Percentiles rank a stretch among this genome's conserved stretches.
Conservation (phyloP, 805 yeast species). For the Komagataella ulmi region DNA sequence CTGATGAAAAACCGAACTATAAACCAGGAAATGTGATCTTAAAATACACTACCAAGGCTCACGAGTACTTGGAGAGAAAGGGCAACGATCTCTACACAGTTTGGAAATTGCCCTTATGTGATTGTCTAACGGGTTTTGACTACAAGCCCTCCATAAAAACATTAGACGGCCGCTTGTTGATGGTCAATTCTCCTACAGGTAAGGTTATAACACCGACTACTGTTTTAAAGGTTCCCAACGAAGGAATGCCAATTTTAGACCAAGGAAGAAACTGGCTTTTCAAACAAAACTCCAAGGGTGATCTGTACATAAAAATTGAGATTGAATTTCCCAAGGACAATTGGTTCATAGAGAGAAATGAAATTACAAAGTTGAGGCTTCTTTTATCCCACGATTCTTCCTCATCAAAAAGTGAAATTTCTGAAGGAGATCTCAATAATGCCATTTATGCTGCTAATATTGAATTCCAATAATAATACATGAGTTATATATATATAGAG, state of each 20-base stretch:
- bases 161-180: conserved; percentile 66
- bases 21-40: conserved; percentile 69
- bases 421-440: background rate
- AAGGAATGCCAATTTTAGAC: conserved; percentile 66
- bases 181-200: conserved; percentile 57
- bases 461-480: background rate
- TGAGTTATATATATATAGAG: background rate
- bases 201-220: conserved; percentile 75
- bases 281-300: conserved; percentile 33
- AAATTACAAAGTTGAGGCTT: conserved; percentile 37
- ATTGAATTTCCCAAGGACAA: conserved; percentile 76
- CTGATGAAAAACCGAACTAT: conserved; percentile 68
- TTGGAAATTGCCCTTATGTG: conserved; percentile 53
- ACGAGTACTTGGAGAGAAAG: conserved; percentile 37
- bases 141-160: conserved; percentile 36
- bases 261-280: conserved; percentile 5
- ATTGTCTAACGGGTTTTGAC: conserved; percentile 60
- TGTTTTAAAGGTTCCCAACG: conserved; percentile 44
- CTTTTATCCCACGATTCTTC: conserved; percentile 18
- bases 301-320: conserved; percentile 54
- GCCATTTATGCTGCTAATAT: background rate
- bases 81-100: conserved; percentile 54
- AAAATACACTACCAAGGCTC: conserved; percentile 34
- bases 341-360: conserved; percentile 72
- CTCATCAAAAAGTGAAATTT: background rate